Evolutionary conservation across 345 rosid species (phyloP).

Genomic region (Odontarrhena argentea): DNA sequence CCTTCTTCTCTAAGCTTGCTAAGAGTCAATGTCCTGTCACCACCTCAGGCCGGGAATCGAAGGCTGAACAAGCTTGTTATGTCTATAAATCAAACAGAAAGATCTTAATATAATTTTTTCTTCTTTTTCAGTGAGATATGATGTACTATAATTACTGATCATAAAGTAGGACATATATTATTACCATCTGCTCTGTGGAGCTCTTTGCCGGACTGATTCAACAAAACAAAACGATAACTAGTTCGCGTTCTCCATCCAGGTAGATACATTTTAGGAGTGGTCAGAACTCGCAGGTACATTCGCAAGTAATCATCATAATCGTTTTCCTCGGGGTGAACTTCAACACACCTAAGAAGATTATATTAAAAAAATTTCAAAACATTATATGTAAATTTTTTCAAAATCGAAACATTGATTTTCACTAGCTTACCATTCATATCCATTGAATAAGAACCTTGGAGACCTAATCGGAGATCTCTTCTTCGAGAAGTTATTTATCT

Average conservation of each 20-base stretch:
- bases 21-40: not conserved
- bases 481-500: conserved; percentile 20
- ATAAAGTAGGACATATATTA: no score
- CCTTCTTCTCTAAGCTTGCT: not conserved
- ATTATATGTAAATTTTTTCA: no score
- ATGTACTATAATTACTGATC: no score
- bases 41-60: no score
- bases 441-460: not conserved
- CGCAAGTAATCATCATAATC: not conserved
- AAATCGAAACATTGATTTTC: no score
- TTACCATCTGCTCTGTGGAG: not conserved
- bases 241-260: not conserved
- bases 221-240: not conserved
- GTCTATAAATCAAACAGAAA: not conserved
- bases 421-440: not conserved
- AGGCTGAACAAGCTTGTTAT: no score
- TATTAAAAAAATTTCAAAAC: no score
- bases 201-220: not conserved
- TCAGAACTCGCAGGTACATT: not conserved
- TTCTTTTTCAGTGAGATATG: no score
- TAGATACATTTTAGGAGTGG: no score
- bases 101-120: no score
- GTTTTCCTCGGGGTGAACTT: not conserved
- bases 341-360: not conserved
- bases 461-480: not conserved